Base-by-base conservation (phyloP, 805 yeast genomes). In the Kluyveromyces dobzhanskii region DNA sequence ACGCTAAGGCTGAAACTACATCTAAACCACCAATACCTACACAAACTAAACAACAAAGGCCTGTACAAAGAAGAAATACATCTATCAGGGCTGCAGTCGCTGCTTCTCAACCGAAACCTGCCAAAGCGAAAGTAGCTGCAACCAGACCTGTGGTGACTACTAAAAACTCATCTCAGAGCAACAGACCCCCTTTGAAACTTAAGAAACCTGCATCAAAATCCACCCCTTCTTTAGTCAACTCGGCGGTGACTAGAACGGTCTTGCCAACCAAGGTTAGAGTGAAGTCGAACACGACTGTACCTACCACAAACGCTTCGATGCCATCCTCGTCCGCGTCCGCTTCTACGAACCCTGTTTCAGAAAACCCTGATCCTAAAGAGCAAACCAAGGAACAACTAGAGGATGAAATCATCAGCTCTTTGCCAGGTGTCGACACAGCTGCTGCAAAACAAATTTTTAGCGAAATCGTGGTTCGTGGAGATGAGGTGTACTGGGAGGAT, bases 401-500 rank as follows among this genome's bases (percentile, higher is more conserved):
- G 19, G 49, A 54, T 7, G 47, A 50, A 30, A 49, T 59, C 5
- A 55, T 61, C 42, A 47, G 46, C 1, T 51, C 54, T 8, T 38
- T 60, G 18, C 51, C 54, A 26, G 97, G 97, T 4, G 84, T 88
- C 5, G 97, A 90, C 57, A 76, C 74, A 32, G 50, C 53, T 8
- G 82, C 94, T 0, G 95, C 95, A 4, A 73, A 74, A 46, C 95
- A 86, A 57, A 90, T 90, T 41, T 66, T 88, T 42, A 83, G 82
- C 47, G 97, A 90, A 53, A 86, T 92, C 43, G 84, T 90, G 4
- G 82, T 88, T 3, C 81, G 80, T 38, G 96, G 95, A 19, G 97
- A 90, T 56, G 85, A 85, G 50, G 94, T 92, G 0, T 84, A 78
- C 51, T 90, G 97, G 98, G 94, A 83, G 38, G 97, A 90, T 55